Conservation (phyloP, 2,329 filamentous ascomycete genomes). For the Fusarium sp. region DNA sequence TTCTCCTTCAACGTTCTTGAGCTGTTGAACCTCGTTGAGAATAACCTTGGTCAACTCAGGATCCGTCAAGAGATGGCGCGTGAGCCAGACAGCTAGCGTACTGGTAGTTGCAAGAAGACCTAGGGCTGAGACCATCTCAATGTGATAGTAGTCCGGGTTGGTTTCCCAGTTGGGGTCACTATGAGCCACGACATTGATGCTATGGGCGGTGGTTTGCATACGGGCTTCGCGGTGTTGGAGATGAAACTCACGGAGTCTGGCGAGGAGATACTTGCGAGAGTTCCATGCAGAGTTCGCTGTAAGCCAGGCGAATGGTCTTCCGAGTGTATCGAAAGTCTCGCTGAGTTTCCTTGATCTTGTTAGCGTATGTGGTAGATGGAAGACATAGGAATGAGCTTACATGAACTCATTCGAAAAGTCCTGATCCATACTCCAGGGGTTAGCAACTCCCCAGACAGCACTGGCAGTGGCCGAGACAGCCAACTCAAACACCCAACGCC, state of each 20-base stretch:
- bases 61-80: slow-evolving; percentile 47
- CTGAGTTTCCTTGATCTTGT: slow-evolving; percentile 45
- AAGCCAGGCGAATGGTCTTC: slow-evolving; percentile 44
- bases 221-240: slow-evolving; percentile 43
- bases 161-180: slow-evolving; percentile 50
- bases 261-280: slow-evolving; percentile 47
- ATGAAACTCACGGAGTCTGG: slow-evolving; percentile 47
- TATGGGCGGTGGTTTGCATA: slow-evolving; percentile 46
- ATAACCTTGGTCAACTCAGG: slow-evolving; percentile 40
- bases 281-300: slow-evolving; percentile 49
- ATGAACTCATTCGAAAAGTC: slow-evolving; percentile 52
- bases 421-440: slow-evolving; percentile 50
- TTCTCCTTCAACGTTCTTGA: slow-evolving; percentile 30
- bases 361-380: neutral
- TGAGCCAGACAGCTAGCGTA: slow-evolving; percentile 51
- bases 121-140: slow-evolving; percentile 52
- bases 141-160: slow-evolving; percentile 51
- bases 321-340: slow-evolving; percentile 50
- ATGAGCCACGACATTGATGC: slow-evolving; percentile 51
- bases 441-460: slow-evolving; percentile 50
- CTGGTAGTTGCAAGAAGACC: slow-evolving; percentile 51
- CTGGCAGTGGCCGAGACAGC: slow-evolving; percentile 51
- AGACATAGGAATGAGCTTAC: slow-evolving; percentile 18
- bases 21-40: slow-evolving; percentile 41
- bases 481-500: slow-evolving; percentile 49